Evolutionary conservation across 2,329 filamentous ascomycete genomes (phyloP).

Genomic region (Neonectria magnoliae): DNA sequence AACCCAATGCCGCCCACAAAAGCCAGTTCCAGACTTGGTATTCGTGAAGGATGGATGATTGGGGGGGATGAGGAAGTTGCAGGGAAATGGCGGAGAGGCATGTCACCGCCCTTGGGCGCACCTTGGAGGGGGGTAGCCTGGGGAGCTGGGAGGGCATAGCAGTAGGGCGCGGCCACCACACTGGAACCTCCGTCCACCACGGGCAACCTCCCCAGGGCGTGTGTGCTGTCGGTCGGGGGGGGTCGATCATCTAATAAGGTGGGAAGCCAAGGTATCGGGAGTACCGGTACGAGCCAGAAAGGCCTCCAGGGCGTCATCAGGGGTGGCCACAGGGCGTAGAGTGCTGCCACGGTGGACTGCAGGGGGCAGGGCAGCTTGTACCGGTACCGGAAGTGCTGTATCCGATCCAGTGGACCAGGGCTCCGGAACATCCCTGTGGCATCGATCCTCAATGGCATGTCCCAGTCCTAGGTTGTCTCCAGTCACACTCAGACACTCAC

Average conservation of each 20-base stretch:
- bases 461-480: constrained; percentile 2
- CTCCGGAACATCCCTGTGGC: constrained; percentile 9
- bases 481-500: too few species aligned
- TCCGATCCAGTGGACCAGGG: constrained; percentile 16
- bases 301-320: constrained; percentile 14
- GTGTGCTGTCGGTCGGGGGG: constrained; percentile 1
- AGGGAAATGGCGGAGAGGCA: constrained; percentile 33
- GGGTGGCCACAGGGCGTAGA: background rate
- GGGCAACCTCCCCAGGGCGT: constrained; percentile 16
- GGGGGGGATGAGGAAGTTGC: too few species aligned
- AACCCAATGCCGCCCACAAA: constrained; percentile 23
- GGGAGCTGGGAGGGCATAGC: background rate
- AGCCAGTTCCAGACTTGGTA: constrained; percentile 37
- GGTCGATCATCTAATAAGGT: constrained; percentile 13
- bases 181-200: too few species aligned
- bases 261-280: constrained; percentile 7
- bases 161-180: constrained; percentile 5
- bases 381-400: constrained; percentile 13
- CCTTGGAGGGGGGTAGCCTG: constrained; percentile 1
- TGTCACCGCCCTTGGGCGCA: constrained; percentile 25
- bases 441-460: constrained; percentile 19
- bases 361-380: constrained; percentile 22
- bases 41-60: constrained; percentile 25
- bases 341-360: background rate
- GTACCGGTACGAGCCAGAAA: constrained; percentile 16